Evolutionary conservation across 1,284 basidiomycete species (phyloP).

Genomic region (Boletellus sp.): DNA sequence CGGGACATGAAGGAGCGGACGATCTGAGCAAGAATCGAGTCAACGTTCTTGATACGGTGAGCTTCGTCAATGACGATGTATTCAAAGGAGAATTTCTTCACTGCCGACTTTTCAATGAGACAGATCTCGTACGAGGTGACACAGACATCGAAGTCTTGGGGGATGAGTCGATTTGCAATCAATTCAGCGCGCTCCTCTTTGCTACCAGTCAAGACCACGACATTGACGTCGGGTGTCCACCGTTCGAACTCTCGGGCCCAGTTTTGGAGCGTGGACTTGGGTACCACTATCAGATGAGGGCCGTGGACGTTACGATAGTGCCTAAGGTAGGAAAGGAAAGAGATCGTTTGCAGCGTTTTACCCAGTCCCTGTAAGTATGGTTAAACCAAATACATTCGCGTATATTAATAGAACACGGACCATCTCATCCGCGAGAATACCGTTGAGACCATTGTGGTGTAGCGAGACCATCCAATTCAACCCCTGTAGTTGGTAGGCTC

Average conservation of each 20-base stretch:
- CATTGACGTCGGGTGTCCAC: constrained; percentile 91
- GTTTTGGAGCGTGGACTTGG: constrained; percentile 96
- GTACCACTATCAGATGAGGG: constrained; percentile 93
- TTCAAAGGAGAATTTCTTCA: constrained; percentile 96
- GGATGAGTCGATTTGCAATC: constrained; percentile 76
- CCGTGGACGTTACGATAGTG: constrained; percentile 77
- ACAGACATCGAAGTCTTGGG: constrained; percentile 91
- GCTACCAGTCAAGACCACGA: constrained; percentile 79
- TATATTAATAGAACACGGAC: constrained; percentile 37
- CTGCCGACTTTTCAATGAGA: constrained; percentile 86
- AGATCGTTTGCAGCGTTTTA: constrained; percentile 97
- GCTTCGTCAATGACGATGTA: constrained; percentile 99
- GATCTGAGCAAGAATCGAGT: constrained; percentile 94
- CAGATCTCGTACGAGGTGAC: constrained; percentile 99
- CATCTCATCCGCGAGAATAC: constrained; percentile 95
- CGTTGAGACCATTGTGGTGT: constrained; percentile 91
- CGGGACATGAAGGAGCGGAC: constrained; percentile 89
- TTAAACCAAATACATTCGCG: not conserved
- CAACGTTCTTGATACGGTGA: constrained; percentile 99
- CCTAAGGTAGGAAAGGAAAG: constrained; percentile 94
- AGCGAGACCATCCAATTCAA: constrained; percentile 96
- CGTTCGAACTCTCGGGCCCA: constrained; percentile 92
- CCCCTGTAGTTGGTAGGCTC: constrained; percentile 94
- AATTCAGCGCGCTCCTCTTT: constrained; percentile 88
- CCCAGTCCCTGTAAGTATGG: constrained; percentile 75